Percentiles rank a stretch among this genome's conserved stretches.
phyloP scores from a whole-genome alignment of 192 early-diverging fungal species.

The Haplosporangium gracile region DNA sequence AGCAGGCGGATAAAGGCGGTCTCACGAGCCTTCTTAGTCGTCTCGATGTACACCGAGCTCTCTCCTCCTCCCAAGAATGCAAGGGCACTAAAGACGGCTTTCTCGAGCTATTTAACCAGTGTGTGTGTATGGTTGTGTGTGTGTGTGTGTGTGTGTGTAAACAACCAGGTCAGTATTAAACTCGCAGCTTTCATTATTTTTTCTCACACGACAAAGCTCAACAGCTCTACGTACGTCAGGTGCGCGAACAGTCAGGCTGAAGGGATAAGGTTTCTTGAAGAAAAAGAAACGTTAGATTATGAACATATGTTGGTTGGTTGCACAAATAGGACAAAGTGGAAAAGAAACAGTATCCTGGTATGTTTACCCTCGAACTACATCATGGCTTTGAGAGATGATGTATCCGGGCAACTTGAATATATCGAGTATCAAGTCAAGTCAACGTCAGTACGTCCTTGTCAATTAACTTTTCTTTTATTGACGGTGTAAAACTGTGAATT shows the following conservation, averaged over 20 bases:
- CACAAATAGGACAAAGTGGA: neutral
- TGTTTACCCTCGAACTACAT: constrained; percentile 45
- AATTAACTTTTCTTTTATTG: no score
- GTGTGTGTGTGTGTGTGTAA: no score
- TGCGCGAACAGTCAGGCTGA: constrained; percentile 40
- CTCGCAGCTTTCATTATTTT: neutral
- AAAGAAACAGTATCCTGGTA: neutral
- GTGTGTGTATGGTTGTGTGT: no score
- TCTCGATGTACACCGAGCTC: constrained; percentile 49
- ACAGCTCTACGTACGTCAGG: constrained; percentile 24
- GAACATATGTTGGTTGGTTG: neutral
- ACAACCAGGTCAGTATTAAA: neutral
- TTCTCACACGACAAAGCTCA: neutral
- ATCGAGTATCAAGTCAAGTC: neutral
- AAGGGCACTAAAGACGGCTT: constrained; percentile 51
- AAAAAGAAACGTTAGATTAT: neutral
- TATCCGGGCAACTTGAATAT: constrained; percentile 44
- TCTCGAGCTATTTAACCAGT: constrained; percentile 21
- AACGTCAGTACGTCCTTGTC: neutral
- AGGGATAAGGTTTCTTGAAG: neutral
- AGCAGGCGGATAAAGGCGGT: constrained; percentile 50
- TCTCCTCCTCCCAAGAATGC: constrained; percentile 49
- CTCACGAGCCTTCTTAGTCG: constrained; percentile 54
- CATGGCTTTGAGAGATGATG: constrained; percentile 37
- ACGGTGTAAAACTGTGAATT: no score